Conservation (phyloP, 352 stramenopile species). For the Phytophthora sojae region DNA sequence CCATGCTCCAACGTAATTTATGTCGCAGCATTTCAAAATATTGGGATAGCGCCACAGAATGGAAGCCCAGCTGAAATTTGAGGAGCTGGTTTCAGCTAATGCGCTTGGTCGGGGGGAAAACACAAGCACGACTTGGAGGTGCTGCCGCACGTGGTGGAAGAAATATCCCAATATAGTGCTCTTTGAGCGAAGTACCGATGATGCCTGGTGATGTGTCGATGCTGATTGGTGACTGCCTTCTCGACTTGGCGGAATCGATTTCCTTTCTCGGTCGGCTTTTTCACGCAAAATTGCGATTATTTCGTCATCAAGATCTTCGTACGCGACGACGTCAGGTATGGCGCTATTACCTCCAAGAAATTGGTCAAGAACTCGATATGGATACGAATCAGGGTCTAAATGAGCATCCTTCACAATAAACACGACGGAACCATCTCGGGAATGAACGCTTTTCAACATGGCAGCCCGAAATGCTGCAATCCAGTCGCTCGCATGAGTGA, state of each 20-base stretch:
- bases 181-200: constrained; percentile 49
- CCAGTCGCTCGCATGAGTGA: constrained; percentile 32
- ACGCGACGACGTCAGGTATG: constrained; percentile 49
- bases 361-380: constrained; percentile 54
- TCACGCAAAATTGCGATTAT: constrained; percentile 49
- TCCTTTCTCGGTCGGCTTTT: constrained; percentile 29
- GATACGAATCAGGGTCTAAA: constrained; percentile 33
- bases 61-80: constrained; percentile 14
- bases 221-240: not conserved
- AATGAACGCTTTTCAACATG: constrained; percentile 50
- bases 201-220: not conserved
- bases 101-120: constrained; percentile 28
- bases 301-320: constrained; percentile 63
- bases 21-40: constrained; percentile 47
- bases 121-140: constrained; percentile 67
- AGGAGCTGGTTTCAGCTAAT: not conserved
- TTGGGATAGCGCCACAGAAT: constrained; percentile 55
- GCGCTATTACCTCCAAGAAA: constrained; percentile 55
- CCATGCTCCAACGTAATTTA: constrained; percentile 58
- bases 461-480: constrained; percentile 43
- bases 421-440: constrained; percentile 48
- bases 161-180: constrained; percentile 58
- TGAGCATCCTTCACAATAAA: constrained; percentile 66
- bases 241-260: not conserved
- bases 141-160: constrained; percentile 43